Percentiles rank a stretch among this genome's conserved stretches.
These are phyloP conservation scores for Eucalyptus polyanthemos DNA, from an alignment of 345 rosid species.

Conservation along the genomic window DNA sequence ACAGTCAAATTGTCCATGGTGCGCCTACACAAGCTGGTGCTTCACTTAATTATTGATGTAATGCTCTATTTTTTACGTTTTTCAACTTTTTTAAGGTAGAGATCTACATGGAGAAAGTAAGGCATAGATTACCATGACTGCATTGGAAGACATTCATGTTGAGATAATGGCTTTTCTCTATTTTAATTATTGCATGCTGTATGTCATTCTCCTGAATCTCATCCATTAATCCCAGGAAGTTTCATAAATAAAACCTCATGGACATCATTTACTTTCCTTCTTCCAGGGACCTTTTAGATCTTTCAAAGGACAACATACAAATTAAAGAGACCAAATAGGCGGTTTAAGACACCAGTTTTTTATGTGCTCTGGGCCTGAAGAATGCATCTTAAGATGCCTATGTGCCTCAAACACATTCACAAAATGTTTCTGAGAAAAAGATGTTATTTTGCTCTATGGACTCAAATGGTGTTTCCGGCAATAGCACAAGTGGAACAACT, in stretches of 20 bases:
- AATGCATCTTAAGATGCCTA: neutral
- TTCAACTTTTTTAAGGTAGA: conserved; percentile 40
- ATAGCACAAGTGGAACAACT: neutral
- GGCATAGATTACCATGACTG: conserved; percentile 16
- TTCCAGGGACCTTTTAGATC: conserved; percentile 68
- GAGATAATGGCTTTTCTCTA: neutral
- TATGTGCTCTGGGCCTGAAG: neutral
- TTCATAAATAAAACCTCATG: neutral
- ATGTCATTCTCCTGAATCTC: neutral
- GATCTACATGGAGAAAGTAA: conserved; percentile 92
- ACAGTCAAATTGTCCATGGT: conserved; percentile 78
- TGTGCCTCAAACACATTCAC: neutral
- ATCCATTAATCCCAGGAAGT: neutral
- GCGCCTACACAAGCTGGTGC: neutral
- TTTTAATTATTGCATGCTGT: neutral
- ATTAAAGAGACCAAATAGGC: conserved; percentile 59
- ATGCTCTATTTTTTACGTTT: neutral
- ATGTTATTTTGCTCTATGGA: neutral
- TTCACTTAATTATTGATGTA: neutral
- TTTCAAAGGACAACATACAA: conserved; percentile 66
- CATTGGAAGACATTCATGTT: neutral
- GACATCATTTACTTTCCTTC: neutral
- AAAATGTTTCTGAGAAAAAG: neutral
- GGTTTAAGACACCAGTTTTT: neutral
- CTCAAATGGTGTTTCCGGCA: neutral